A percentile compares a stretch with the other conserved stretches of the same genome.
phyloP scores from a whole-genome alignment of 345 rosid genomes.

The Ricinus communis region DNA sequence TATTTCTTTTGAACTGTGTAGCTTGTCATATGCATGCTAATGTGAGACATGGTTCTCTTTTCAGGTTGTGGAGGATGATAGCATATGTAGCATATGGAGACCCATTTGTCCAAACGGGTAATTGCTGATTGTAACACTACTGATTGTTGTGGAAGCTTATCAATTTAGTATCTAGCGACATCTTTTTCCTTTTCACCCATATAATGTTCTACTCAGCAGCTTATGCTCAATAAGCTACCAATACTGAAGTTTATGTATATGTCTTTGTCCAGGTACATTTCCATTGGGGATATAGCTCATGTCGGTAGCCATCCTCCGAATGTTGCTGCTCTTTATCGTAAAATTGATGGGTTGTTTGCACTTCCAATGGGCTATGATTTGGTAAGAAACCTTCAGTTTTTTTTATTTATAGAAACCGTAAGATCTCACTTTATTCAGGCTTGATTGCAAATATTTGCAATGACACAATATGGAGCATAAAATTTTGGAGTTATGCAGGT shows the following conservation, averaged over 20 bases:
- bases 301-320: constrained; percentile 85
- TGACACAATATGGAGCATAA: neutral
- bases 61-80: constrained; percentile 64
- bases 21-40: neutral
- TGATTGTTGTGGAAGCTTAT: neutral
- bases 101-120: constrained; percentile 92
- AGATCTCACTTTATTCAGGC: too few relatives aligned
- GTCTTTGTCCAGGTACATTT: constrained; percentile 55
- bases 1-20: neutral
- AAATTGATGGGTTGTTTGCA: constrained; percentile 49
- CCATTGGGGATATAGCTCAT: constrained; percentile 82
- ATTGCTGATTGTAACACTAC: constrained; percentile 4
- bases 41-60: constrained; percentile 16
- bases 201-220: neutral
- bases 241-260: neutral
- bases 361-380: constrained; percentile 88
- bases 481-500: constrained; percentile 44
- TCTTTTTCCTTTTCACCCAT: neutral
- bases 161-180: neutral
- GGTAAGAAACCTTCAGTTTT: constrained; percentile 41
- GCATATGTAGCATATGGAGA: constrained; percentile 84
- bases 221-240: neutral
- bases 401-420: too few relatives aligned
- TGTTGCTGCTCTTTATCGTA: constrained; percentile 81
- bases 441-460: neutral